These are phyloP conservation scores for Claviceps sp. DNA, from an alignment of 2,329 filamentous ascomycete genomes.

Conservation along the genomic window DNA sequence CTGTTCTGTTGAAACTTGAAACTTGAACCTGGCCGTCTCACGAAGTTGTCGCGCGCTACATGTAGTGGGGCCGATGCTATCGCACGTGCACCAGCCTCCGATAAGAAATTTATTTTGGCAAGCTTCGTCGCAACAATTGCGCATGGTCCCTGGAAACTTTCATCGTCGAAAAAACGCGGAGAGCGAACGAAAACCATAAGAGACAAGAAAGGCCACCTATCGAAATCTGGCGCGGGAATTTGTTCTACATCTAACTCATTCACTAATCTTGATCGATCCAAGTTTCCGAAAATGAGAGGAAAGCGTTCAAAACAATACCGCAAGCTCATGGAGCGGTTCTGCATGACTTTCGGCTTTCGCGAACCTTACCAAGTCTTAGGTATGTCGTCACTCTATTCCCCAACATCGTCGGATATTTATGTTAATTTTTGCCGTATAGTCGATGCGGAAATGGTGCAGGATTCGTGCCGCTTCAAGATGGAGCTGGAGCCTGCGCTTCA, in stretches of 20 bases:
- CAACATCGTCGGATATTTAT: neutral
- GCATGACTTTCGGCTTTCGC: constrained; percentile 76
- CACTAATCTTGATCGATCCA: too few relatives aligned
- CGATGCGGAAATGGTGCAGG: constrained; percentile 72
- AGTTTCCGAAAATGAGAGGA: constrained; percentile 26
- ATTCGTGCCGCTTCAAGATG: constrained; percentile 78
- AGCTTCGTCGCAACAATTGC: constrained; percentile 1
- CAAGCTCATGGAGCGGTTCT: constrained; percentile 91
- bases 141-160: neutral
- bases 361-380: constrained; percentile 84
- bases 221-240: neutral
- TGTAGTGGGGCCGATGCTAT: constrained; percentile 13
- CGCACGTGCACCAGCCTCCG: constrained; percentile 19
- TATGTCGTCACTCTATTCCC: constrained; percentile 20
- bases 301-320: constrained; percentile 42
- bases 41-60: too few relatives aligned
- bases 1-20: too few relatives aligned
- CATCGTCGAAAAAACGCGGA: neutral
- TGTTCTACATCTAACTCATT: too few relatives aligned
- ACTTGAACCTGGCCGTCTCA: too few relatives aligned
- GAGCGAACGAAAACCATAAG: neutral
- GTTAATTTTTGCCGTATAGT: constrained; percentile 30
- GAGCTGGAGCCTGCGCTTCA: constrained; percentile 65
- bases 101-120: constrained; percentile 28
- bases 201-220: neutral